A percentile compares a stretch with the other conserved stretches of the same genome.
Evolutionary conservation across 225 moss, liverwort and hornwort genomes (phyloP).

Genomic region (Lunularia cruciata): DNA sequence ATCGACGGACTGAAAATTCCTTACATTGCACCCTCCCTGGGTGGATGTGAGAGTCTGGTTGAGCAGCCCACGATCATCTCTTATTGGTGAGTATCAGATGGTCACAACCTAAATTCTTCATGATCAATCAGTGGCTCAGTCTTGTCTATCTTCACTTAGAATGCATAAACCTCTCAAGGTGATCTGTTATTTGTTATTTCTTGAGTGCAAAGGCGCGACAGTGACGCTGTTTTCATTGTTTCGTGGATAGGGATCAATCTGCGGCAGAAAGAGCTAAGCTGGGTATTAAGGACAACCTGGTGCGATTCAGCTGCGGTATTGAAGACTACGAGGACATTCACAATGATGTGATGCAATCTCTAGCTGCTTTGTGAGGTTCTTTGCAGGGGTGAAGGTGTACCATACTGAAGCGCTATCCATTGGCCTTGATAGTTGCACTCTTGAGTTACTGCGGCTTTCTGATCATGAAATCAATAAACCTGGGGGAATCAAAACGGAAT

Average conservation of each 20-base stretch:
- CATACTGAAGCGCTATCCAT: not conserved
- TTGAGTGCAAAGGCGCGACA: not conserved
- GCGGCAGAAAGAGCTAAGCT: conserved; percentile 84
- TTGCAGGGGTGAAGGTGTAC: not conserved
- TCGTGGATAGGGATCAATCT: conserved; percentile 77
- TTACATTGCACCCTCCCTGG: conserved; percentile 96
- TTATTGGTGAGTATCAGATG: conserved; percentile 59
- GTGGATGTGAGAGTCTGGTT: conserved; percentile 89
- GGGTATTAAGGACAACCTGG: conserved; percentile 97
- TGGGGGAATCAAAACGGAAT: not conserved
- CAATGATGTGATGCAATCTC: conserved; percentile 74
- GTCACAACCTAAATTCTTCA: not conserved
- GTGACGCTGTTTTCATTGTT: not conserved
- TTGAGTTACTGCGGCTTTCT: not conserved
- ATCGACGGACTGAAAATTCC: conserved; percentile 93
- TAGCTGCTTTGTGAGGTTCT: conserved; percentile 44
- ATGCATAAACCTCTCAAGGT: not conserved
- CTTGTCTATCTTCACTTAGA: not conserved
- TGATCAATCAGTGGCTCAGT: not conserved
- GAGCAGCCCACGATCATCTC: conserved; percentile 99
- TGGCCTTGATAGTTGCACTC: not conserved
- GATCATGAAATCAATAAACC: conserved; percentile 13
- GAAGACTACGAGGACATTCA: conserved; percentile 89
- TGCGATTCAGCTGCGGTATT: conserved; percentile 97
- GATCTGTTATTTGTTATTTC: not conserved